phyloP scores from a whole-genome alignment of 108 stramenopile genomes.

The Nitzschia sp. region DNA sequence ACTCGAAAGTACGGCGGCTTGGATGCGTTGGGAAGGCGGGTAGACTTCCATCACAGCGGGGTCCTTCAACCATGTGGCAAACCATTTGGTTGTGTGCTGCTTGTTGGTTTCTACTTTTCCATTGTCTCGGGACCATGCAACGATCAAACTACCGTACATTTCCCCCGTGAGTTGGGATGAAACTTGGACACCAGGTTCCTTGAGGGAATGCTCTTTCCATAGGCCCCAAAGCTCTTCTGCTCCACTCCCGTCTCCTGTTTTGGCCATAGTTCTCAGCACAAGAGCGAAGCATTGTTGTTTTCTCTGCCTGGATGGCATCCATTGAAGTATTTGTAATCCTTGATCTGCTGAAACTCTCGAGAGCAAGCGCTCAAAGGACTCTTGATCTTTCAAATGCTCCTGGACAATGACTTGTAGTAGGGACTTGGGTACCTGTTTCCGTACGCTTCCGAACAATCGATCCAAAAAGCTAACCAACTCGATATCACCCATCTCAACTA shows the following conservation, averaged over 20 bases:
- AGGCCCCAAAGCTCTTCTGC: constrained; percentile 14
- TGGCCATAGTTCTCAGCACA: constrained; percentile 23
- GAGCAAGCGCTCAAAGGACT: constrained; percentile 23
- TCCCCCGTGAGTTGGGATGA: constrained; percentile 9
- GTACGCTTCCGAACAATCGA: neutral
- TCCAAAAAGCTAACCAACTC: constrained; percentile 10
- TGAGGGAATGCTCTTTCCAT: constrained; percentile 12
- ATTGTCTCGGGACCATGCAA: constrained; percentile 25
- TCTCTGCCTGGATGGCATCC: constrained; percentile 11
- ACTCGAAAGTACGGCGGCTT: constrained; percentile 15
- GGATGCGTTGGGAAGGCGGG: constrained; percentile 12
- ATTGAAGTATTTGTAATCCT: constrained; percentile 20
- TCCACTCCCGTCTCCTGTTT: constrained; percentile 5
- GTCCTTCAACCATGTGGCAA: constrained; percentile 9
- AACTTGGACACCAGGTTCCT: neutral
- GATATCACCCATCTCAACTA: constrained; percentile 19
- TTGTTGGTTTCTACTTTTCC: neutral
- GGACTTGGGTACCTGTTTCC: neutral
- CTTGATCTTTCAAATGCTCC: constrained; percentile 9
- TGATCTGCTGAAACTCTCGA: constrained; percentile 20
- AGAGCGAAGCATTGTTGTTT: constrained; percentile 6
- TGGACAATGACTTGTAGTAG: constrained; percentile 28
- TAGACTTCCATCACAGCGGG: neutral
- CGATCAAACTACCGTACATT: constrained; percentile 34
- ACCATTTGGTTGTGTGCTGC: constrained; percentile 17